These are phyloP conservation scores for Citrullus mucosospermus DNA, from an alignment of 306 rosid species.

Conservation along the genomic window DNA sequence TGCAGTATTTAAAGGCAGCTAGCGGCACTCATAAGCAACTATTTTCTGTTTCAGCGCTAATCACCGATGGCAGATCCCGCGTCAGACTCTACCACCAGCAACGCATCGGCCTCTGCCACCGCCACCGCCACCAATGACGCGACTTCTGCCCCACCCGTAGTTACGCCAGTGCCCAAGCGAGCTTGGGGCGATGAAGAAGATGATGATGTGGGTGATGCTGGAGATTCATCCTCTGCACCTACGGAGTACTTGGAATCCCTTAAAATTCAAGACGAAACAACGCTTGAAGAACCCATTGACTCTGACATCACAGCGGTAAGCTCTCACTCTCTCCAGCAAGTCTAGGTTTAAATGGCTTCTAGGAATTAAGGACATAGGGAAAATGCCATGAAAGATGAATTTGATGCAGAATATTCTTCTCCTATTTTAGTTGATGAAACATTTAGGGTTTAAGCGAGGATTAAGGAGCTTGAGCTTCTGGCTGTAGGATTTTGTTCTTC, in stretches of 20 bases:
- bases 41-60: background rate
- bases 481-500: background rate
- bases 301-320: conserved; percentile 56
- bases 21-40: background rate
- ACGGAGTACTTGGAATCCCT: conserved; percentile 20
- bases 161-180: conserved; percentile 2
- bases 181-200: conserved; percentile 15
- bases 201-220: background rate
- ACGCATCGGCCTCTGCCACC: background rate
- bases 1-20: background rate
- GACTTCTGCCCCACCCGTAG: background rate
- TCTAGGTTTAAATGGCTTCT: background rate
- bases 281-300: conserved; percentile 77
- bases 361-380: background rate
- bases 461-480: background rate
- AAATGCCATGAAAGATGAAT: background rate
- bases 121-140: background rate
- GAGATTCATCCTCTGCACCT: conserved; percentile 7
- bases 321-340: background rate
- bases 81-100: background rate
- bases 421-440: background rate
- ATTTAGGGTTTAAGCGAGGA: background rate
- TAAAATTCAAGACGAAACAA: conserved; percentile 31
- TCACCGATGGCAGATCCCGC: background rate
- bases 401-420: background rate